A percentile compares a stretch with the other conserved stretches of the same genome.
These are phyloP conservation scores for Zygoascus biomembranicola DNA, from an alignment of 805 yeast species.

Conservation along the genomic window DNA sequence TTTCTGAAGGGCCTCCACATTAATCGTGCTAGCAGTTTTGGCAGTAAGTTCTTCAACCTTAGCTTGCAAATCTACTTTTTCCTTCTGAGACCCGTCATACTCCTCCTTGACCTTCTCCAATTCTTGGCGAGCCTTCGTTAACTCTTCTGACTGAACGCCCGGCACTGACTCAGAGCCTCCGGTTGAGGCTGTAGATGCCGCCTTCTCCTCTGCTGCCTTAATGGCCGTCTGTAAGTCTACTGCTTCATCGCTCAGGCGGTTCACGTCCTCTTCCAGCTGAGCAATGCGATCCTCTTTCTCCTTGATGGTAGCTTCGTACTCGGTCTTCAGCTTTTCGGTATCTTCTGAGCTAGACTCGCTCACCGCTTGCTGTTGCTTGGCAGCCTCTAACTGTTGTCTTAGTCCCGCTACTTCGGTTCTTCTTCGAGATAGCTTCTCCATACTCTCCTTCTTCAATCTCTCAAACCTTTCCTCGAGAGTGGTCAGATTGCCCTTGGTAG, in stretches of 20 bases:
- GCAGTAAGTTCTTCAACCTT: neutral
- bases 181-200: neutral
- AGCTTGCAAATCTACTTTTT: neutral
- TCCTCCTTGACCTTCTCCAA: conserved; percentile 21
- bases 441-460: conserved; percentile 20
- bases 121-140: conserved; percentile 15
- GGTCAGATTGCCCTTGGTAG: conserved; percentile 6
- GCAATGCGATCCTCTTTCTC: conserved; percentile 21
- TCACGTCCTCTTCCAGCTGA: conserved; percentile 27
- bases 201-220: neutral
- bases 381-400: conserved; percentile 2
- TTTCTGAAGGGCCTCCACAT: conserved; percentile 12
- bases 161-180: neutral
- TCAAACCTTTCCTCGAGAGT: conserved; percentile 9
- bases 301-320: conserved; percentile 17
- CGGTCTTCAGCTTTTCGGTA: conserved; percentile 8
- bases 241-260: conserved; percentile 21
- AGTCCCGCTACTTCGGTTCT: conserved; percentile 11
- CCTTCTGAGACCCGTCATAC: neutral
- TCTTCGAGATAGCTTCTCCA: conserved; percentile 18
- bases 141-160: conserved; percentile 3
- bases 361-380: neutral
- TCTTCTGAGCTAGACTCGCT: neutral
- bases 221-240: conserved; percentile 15
- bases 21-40: neutral